Base-by-base conservation (phyloP, 2,329 filamentous ascomycete genomes). In the Fusarium sp. region DNA sequence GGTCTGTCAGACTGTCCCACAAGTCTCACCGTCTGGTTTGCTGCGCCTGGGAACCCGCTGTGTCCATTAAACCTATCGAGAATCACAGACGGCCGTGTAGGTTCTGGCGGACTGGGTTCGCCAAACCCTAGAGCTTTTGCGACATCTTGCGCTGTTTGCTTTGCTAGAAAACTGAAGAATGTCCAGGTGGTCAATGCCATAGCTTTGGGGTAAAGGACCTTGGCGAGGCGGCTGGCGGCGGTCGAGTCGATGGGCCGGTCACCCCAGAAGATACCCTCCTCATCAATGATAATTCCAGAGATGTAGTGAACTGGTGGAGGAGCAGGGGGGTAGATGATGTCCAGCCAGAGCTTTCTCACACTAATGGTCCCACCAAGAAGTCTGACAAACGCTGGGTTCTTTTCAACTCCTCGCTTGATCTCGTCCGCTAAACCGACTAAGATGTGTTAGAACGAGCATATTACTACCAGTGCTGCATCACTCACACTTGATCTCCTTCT, bases 251-350 rank as follows among this genome's bases (percentile, higher is more conserved):
- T 83, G 1, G 82, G 81, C 34, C 82, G 78, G 13, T 83, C 82
- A 2, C 80, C 81, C 81, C 85, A 85, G 55, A 81, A 82, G 11
- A 90, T 78, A 2, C 80, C 80, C 9, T 88, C 84, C 7, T 85
- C 81, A 15, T 84, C 83, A 43, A 89, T 77, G 23, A 85, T 81
- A 54, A 89, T 78, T 2, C 88, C 90, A 51, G 85, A 85, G 62
- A 88, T 85, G 64, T 86, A 82, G 60, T 88, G 90, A 57, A 84
- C 85, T 6, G 90, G 89, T 2, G 90, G 89, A 43, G 90, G 87
- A 37, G 80, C 81, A 44, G 80, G 78, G 1, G 90, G 90, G 67
- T 88, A 92, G 52, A 89, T 84, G 28, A 91, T 81, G 41, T 91
- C 86, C 30, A 92, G 81, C 90, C 89, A 91, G 53, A 81, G 83